A percentile compares a stretch with the other conserved stretches of the same genome.
Evolutionary conservation across 352 stramenopile species (phyloP).

Genomic region (Phytophthora meadii): DNA sequence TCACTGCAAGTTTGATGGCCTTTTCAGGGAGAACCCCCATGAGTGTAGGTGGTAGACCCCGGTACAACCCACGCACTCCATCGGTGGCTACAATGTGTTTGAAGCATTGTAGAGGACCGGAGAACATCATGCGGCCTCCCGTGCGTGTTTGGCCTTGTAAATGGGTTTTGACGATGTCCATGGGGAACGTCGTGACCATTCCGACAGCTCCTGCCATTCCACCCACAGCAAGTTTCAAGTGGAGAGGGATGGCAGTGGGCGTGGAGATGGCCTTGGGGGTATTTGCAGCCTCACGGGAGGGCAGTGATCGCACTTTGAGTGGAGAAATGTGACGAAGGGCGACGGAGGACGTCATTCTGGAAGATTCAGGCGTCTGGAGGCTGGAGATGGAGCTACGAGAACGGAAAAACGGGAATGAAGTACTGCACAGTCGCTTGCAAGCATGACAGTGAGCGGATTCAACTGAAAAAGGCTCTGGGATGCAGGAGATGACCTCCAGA

Average conservation of each 20-base stretch:
- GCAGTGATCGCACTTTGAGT: slow-evolving; percentile 28
- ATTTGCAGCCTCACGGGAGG: slow-evolving; percentile 11
- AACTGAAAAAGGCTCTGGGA: slow-evolving; percentile 5
- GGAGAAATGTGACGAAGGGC: slow-evolving; percentile 25
- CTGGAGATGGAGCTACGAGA: slow-evolving; percentile 14
- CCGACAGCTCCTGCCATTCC: slow-evolving; percentile 88
- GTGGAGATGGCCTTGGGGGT: slow-evolving; percentile 16
- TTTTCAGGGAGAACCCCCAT: slow-evolving; percentile 90
- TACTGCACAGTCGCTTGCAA: background rate
- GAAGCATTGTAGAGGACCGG: slow-evolving; percentile 72
- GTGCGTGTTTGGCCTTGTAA: slow-evolving; percentile 81
- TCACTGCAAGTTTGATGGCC: slow-evolving; percentile 92
- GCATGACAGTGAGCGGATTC: slow-evolving; percentile 1
- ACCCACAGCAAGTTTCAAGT: slow-evolving; percentile 86
- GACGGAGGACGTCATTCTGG: slow-evolving; percentile 23
- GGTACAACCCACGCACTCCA: slow-evolving; percentile 72
- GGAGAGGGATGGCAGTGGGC: slow-evolving; percentile 65
- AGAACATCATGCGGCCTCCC: slow-evolving; percentile 52
- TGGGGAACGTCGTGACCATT: slow-evolving; percentile 87
- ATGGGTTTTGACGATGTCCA: slow-evolving; percentile 95
- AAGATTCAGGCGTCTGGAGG: slow-evolving; percentile 6
- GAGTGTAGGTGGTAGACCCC: slow-evolving; percentile 80
- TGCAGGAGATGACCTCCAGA: slow-evolving; percentile 10
- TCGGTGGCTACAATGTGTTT: slow-evolving; percentile 76
- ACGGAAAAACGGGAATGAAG: slow-evolving; percentile 41